These are phyloP conservation scores for Magnolia sinica DNA, from an alignment of 164 flowering plant species.

Conservation along the genomic window DNA sequence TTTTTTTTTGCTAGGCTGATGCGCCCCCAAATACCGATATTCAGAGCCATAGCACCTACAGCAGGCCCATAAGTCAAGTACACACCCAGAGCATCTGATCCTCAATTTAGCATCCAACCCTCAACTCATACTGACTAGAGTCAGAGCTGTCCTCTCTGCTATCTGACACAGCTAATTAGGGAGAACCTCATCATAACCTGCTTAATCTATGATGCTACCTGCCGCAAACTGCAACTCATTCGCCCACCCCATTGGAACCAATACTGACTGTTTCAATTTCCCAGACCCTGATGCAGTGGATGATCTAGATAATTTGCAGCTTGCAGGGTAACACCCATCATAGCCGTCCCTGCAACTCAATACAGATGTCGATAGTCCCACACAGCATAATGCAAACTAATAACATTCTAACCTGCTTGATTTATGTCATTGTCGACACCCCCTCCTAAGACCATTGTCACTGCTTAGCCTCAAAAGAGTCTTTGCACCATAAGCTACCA, in stretches of 20 bases:
- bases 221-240: not conserved
- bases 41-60: too few relatives aligned
- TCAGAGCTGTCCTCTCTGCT: not conserved
- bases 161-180: not conserved
- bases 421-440: not conserved
- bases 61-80: not conserved
- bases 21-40: too few relatives aligned
- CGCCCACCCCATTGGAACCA: not conserved
- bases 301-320: not conserved
- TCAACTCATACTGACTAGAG: not conserved
- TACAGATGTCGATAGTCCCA: not conserved
- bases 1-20: too few relatives aligned
- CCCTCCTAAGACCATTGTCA: not conserved
- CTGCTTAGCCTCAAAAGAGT: not conserved
- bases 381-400: not conserved
- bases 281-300: not conserved
- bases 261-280: not conserved
- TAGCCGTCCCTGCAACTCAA: too few relatives aligned
- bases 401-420: not conserved
- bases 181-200: not conserved
- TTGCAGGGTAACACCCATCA: not conserved
- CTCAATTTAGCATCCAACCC: not conserved
- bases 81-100: not conserved
- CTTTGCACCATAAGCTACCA: not conserved
- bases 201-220: not conserved